Conservation (phyloP, 257 asterid genomes). For the Solanum boliviense region DNA sequence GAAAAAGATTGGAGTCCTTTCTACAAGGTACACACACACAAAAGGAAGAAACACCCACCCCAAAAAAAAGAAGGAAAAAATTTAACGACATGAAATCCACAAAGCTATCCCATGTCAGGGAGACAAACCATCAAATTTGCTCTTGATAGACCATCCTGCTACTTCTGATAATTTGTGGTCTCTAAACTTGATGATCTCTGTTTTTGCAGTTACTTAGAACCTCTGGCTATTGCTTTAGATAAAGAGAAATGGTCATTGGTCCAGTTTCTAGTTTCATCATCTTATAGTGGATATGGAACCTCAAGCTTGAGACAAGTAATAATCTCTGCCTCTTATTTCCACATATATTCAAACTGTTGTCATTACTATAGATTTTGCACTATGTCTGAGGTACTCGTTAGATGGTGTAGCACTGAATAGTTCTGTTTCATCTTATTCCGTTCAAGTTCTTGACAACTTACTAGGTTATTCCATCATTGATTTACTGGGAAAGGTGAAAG, state of each 20-base stretch:
- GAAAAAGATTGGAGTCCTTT: neutral
- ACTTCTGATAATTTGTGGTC: conserved; percentile 5
- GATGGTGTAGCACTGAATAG: neutral
- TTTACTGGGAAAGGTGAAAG: neutral
- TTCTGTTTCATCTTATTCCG: neutral
- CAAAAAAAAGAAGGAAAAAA: neutral
- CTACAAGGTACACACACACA: neutral
- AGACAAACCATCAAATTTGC: neutral
- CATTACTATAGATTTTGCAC: neutral
- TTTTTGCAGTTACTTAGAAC: conserved; percentile 75
- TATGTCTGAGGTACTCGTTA: neutral
- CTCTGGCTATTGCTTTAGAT: conserved; percentile 81
- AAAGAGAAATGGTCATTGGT: conserved; percentile 92
- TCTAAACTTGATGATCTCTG: conserved; percentile 8
- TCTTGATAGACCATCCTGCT: neutral
- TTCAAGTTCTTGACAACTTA: neutral
- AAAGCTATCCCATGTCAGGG: neutral
- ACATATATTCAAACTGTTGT: neutral
- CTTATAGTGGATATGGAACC: conserved; percentile 85
- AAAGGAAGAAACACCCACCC: neutral
- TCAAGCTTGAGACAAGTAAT: conserved; percentile 93
- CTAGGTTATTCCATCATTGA: neutral
- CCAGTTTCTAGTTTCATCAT: conserved; percentile 86
- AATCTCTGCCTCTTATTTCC: neutral
- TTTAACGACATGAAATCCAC: neutral